Conservation (phyloP, 2,329 filamentous ascomycete species). For the Sclerotiophoma versabilis region DNA sequence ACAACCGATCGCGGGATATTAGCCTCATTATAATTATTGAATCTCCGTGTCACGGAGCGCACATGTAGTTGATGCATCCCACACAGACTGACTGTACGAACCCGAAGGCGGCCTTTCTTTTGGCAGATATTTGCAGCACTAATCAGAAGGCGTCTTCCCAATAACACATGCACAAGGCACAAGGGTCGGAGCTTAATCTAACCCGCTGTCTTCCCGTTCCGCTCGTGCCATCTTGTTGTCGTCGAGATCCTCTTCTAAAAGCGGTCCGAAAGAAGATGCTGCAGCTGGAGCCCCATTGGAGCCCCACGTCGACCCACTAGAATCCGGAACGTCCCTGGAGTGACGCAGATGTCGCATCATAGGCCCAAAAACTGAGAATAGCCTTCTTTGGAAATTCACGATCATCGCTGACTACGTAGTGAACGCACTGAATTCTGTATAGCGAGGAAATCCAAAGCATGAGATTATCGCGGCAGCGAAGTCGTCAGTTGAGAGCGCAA, state of each 20-base stretch:
- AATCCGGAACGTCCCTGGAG: constrained; percentile 11
- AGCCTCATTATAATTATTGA: neutral
- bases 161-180: neutral
- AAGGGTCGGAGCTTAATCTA: constrained; percentile 7
- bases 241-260: constrained; percentile 14
- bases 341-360: constrained; percentile 11
- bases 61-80: constrained; percentile 4
- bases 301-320: constrained; percentile 13
- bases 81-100: too few species aligned
- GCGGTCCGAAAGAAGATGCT: constrained; percentile 12
- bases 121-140: neutral
- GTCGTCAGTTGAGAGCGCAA: constrained; percentile 6
- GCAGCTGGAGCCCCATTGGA: constrained; percentile 11
- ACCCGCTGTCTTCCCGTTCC: constrained; percentile 7
- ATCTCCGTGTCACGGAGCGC: neutral
- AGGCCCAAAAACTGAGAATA: neutral
- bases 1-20: neutral
- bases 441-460: neutral
- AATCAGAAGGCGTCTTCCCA: neutral
- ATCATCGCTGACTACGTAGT: neutral
- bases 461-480: constrained; percentile 6
- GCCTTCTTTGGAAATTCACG: neutral
- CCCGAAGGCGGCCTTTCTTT: neutral
- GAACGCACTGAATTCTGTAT: neutral
- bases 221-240: neutral